Percentiles rank a stretch among this genome's conserved stretches.
Conservation (phyloP, 2,329 filamentous ascomycete genomes). For the Aspergillus sp. region DNA sequence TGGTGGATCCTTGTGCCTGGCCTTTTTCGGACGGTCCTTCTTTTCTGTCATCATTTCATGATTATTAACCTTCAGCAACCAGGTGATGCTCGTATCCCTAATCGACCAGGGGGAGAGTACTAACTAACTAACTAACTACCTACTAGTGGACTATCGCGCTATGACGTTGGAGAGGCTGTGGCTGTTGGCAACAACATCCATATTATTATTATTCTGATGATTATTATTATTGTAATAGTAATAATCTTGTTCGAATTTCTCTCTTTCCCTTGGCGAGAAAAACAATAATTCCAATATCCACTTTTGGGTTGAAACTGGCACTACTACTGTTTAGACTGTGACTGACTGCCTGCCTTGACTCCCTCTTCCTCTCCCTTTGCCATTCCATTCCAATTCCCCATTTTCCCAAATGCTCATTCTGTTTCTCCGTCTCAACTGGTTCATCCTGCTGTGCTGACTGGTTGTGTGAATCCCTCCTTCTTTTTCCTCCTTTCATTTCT, state of each 20-base stretch:
- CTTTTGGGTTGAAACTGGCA: neutral
- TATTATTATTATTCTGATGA: no score
- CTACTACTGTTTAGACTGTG: neutral
- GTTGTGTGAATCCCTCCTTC: slow-evolving; percentile 1
- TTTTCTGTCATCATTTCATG: neutral
- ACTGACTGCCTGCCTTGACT: neutral
- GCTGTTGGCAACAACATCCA: neutral
- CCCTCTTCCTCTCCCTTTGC: neutral
- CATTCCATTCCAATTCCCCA: neutral
- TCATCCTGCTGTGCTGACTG: neutral
- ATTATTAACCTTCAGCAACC: neutral
- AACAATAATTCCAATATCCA: neutral
- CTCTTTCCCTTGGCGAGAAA: neutral
- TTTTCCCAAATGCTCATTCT: neutral
- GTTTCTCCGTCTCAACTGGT: neutral
- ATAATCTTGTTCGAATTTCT: neutral
- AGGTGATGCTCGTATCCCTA: neutral
- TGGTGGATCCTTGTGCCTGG: neutral
- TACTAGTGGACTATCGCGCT: neutral
- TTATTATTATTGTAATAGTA: no score
- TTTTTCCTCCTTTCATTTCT: neutral
- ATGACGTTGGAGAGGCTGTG: neutral
- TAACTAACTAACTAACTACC: no score
- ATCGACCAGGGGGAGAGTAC: neutral
- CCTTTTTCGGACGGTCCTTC: neutral